Conservation (phyloP, 345 rosid species). For the Euphorbia pulcherrima region DNA sequence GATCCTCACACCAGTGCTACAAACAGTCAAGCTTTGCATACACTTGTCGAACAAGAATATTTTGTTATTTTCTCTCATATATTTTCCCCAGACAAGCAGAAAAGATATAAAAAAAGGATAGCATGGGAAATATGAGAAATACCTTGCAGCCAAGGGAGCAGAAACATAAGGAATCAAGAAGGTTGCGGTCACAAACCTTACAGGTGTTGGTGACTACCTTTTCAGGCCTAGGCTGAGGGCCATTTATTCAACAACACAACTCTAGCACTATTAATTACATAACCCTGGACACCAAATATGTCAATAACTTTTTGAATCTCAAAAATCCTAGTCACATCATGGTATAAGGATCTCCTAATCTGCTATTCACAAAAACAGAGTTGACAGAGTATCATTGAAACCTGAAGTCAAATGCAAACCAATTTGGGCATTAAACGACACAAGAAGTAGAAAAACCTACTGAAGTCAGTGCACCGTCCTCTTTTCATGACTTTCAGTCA, state of each 20-base stretch:
- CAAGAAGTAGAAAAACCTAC: too few species aligned
- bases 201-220: conserved; percentile 66
- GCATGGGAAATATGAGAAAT: conserved; percentile 3
- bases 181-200: conserved; percentile 57
- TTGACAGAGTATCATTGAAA: not conserved
- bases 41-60: conserved; percentile 10
- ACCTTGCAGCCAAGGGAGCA: conserved; percentile 76
- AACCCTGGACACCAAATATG: conserved; percentile 57
- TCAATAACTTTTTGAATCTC: conserved; percentile 60
- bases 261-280: conserved; percentile 63
- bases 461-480: too few species aligned
- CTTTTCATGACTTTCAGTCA: too few species aligned
- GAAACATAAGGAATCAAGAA: conserved; percentile 58
- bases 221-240: conserved; percentile 62
- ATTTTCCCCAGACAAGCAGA: not conserved
- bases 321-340: conserved; percentile 62
- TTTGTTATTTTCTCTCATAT: not conserved
- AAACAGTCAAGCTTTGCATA: conserved; percentile 2
- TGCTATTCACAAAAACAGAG: conserved; percentile 19
- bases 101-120: too few species aligned
- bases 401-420: conserved; percentile 15
- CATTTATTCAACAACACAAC: conserved; percentile 62
- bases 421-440: not conserved
- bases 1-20: too few species aligned
- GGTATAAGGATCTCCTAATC: conserved; percentile 74